These are phyloP conservation scores for Tubosaeta brunneosetosa DNA, from an alignment of 768 basidiomycete species.

Conservation along the genomic window DNA sequence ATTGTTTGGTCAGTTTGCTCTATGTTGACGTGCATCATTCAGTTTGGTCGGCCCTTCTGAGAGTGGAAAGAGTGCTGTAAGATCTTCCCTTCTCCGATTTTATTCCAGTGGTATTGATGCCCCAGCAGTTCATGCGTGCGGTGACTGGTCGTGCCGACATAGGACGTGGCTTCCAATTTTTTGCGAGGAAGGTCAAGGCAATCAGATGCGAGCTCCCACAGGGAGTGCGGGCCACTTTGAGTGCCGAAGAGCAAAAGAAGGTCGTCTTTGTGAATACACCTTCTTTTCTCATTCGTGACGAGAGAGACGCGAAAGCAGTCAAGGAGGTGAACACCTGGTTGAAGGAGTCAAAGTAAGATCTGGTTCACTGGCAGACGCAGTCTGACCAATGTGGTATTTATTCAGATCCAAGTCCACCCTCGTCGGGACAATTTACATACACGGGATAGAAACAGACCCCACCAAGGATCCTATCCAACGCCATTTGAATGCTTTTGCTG, in stretches of 20 bases:
- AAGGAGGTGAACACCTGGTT: conserved; percentile 11
- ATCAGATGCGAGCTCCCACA: conserved; percentile 9
- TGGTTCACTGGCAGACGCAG: background rate
- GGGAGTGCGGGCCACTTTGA: background rate
- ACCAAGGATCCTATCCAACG: background rate
- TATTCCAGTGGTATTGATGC: background rate
- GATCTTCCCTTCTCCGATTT: background rate
- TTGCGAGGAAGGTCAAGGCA: conserved; percentile 3
- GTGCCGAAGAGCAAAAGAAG: background rate
- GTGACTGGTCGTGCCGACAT: background rate
- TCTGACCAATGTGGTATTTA: background rate
- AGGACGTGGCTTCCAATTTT: background rate
- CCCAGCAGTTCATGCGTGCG: conserved; percentile 7
- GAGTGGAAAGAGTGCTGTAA: conserved; percentile 19
- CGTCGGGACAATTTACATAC: conserved; percentile 14
- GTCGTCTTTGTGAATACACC: conserved; percentile 24
- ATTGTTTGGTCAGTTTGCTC: background rate
- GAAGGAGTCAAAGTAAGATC: background rate
- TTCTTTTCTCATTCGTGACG: conserved; percentile 7
- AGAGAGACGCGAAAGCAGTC: background rate
- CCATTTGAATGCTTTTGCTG: conserved; percentile 7
- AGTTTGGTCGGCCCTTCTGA: conserved; percentile 20
- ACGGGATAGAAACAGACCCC: conserved; percentile 7
- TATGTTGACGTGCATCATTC: background rate
- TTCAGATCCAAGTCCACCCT: conserved; percentile 10